Conservation (phyloP, 371 early-diverging fungal genomes). For the Lichtheimia hyalospora region DNA sequence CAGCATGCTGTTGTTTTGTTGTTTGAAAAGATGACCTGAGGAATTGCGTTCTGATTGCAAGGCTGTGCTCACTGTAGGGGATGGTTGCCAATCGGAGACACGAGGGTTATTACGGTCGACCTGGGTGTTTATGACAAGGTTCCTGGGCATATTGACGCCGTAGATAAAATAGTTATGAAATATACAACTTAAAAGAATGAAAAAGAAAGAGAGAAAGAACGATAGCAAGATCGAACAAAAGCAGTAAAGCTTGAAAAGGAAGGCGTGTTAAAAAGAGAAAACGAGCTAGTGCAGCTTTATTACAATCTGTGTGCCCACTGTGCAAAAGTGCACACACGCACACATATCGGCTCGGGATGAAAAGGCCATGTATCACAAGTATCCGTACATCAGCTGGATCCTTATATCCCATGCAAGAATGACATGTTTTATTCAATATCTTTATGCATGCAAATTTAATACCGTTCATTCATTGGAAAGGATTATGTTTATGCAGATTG, state of each 20-base stretch:
- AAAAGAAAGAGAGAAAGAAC: neutral
- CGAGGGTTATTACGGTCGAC: slow-evolving; percentile 17
- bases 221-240: neutral
- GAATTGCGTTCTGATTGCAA: slow-evolving; percentile 13
- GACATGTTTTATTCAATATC: too few relatives aligned
- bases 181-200: neutral
- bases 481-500: too few relatives aligned
- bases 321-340: too few relatives aligned
- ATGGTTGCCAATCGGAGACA: slow-evolving; percentile 19
- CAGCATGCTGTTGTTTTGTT: slow-evolving; percentile 23
- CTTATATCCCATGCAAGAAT: too few relatives aligned
- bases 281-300: slow-evolving; percentile 3
- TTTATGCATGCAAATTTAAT: too few relatives aligned
- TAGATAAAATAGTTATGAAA: neutral
- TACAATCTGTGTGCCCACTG: neutral
- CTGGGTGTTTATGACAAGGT: slow-evolving; percentile 23
- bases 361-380: too few relatives aligned
- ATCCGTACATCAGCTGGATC: too few relatives aligned
- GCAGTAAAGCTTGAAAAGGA: neutral
- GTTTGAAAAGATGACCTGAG: neutral
- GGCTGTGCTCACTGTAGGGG: slow-evolving; percentile 15
- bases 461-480: too few relatives aligned
- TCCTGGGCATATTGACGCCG: slow-evolving; percentile 20
- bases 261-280: neutral
- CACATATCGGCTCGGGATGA: too few relatives aligned